Conservation (phyloP, 345 rosid species). For the Eutrema heterophyllum region DNA sequence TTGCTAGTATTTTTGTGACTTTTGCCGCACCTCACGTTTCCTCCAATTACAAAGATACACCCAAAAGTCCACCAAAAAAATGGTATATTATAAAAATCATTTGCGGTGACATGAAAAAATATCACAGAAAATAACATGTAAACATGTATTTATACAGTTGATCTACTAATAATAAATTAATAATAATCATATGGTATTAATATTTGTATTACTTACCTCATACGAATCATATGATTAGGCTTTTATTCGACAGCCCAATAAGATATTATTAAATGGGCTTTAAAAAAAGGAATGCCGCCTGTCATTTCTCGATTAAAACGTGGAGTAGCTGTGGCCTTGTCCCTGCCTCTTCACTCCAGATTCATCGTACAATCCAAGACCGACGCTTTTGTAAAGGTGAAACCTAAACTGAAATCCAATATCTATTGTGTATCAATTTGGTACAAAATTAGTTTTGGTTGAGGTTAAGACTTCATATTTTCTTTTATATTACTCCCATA, state of each 20-base stretch:
- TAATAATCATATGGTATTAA: neutral
- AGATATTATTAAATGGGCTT: neutral
- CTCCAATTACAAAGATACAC: neutral
- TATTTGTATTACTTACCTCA: neutral
- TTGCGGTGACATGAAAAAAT: neutral
- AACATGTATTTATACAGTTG: neutral
- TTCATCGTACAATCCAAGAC: conserved; percentile 15
- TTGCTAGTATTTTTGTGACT: neutral
- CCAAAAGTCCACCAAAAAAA: conserved; percentile 7
- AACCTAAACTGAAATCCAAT: neutral
- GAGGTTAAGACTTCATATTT: neutral
- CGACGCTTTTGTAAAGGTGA: conserved; percentile 19
- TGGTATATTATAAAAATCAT: neutral
- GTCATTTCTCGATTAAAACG: conserved; percentile 2
- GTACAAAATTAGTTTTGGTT: too few species aligned
- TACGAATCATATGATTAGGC: neutral
- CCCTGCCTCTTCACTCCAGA: conserved; percentile 1
- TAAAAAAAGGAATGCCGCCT: neutral
- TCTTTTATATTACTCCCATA: neutral
- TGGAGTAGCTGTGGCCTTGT: conserved; percentile 25
- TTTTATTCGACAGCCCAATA: conserved; percentile 18
- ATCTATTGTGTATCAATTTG: too few species aligned
- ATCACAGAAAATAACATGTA: neutral
- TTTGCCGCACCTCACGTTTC: conserved; percentile 13
- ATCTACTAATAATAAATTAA: neutral